Conservation (phyloP, 2,329 filamentous ascomycete genomes). For the Paraconiothyrium brasiliense region DNA sequence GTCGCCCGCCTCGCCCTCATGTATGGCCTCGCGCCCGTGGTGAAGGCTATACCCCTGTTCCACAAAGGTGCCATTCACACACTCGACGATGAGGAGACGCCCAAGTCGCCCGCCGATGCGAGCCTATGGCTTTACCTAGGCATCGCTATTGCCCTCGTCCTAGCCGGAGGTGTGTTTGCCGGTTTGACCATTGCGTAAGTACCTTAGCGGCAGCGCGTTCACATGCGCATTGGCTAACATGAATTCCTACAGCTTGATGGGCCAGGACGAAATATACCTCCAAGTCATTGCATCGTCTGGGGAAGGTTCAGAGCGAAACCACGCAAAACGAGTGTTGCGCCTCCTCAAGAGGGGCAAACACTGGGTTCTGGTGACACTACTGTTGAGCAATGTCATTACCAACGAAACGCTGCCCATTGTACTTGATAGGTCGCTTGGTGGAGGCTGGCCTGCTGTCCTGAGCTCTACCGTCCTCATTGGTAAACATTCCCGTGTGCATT, state of each 20-base stretch:
- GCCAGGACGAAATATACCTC: slow-evolving; percentile 92
- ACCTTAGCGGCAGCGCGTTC: not conserved
- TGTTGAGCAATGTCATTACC: slow-evolving; percentile 96
- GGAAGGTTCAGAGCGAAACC: slow-evolving; percentile 83
- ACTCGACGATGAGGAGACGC: slow-evolving; percentile 41
- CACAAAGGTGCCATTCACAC: slow-evolving; percentile 30
- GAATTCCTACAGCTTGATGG: slow-evolving; percentile 63
- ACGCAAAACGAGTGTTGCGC: slow-evolving; percentile 81
- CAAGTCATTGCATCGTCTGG: slow-evolving; percentile 91
- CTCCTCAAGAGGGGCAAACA: slow-evolving; percentile 91
- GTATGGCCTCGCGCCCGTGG: slow-evolving; percentile 44
- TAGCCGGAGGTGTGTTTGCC: slow-evolving; percentile 91
- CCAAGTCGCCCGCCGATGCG: slow-evolving; percentile 61
- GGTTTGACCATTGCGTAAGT: slow-evolving; percentile 87
- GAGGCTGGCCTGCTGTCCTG: slow-evolving; percentile 91
- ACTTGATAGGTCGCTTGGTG: slow-evolving; percentile 90
- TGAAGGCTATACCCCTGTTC: slow-evolving; percentile 46
- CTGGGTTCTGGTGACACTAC: slow-evolving; percentile 94
- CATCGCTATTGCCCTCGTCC: slow-evolving; percentile 80
- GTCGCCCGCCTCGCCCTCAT: slow-evolving; percentile 41
- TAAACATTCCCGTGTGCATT: slow-evolving; percentile 55
- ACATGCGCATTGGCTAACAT: slow-evolving; percentile 31
- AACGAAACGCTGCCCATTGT: slow-evolving; percentile 94
- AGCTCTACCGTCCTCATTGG: slow-evolving; percentile 94
- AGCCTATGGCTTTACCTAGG: slow-evolving; percentile 83